Evolutionary conservation across 2,329 filamentous ascomycete genomes (phyloP).

Genomic region (Canariomyces notabilis): DNA sequence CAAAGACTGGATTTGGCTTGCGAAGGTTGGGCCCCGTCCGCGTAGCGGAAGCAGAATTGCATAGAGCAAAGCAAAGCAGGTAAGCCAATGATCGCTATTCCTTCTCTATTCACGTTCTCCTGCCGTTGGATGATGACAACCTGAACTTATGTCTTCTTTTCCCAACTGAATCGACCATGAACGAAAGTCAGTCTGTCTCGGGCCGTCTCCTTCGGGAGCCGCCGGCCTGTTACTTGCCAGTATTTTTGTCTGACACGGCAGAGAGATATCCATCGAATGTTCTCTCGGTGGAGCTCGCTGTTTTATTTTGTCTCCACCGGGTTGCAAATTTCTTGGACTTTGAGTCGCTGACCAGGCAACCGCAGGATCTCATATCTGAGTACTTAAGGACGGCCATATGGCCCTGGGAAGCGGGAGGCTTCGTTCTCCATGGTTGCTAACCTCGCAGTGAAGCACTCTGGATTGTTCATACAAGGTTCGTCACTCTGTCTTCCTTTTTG

Average conservation of each 20-base stretch:
- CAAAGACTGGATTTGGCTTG: constrained; percentile 2
- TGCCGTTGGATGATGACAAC: constrained; percentile 65
- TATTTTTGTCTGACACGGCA: constrained; percentile 64
- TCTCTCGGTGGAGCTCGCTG: constrained; percentile 9
- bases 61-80: constrained; percentile 12
- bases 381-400: no score
- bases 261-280: constrained; percentile 8
- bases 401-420: background rate
- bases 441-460: constrained; percentile 1
- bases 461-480: constrained; percentile 29
- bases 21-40: no score
- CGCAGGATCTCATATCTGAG: constrained; percentile 9
- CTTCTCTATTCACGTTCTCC: constrained; percentile 2
- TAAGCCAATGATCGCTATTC: constrained; percentile 16
- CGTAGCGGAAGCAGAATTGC: constrained; percentile 1
- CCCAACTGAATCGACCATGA: constrained; percentile 85
- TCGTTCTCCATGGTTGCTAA: constrained; percentile 4
- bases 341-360: constrained; percentile 18
- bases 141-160: constrained; percentile 71
- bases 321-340: constrained; percentile 7
- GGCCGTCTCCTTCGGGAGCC: constrained; percentile 48
- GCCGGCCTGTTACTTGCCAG: constrained; percentile 88
- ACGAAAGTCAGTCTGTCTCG: constrained; percentile 65
- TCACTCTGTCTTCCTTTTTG: constrained; percentile 15
- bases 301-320: constrained; percentile 3